These are phyloP conservation scores for Phoenix roebelenii DNA, from an alignment of 176 grass and related monocot genomes.

Conservation along the genomic window DNA sequence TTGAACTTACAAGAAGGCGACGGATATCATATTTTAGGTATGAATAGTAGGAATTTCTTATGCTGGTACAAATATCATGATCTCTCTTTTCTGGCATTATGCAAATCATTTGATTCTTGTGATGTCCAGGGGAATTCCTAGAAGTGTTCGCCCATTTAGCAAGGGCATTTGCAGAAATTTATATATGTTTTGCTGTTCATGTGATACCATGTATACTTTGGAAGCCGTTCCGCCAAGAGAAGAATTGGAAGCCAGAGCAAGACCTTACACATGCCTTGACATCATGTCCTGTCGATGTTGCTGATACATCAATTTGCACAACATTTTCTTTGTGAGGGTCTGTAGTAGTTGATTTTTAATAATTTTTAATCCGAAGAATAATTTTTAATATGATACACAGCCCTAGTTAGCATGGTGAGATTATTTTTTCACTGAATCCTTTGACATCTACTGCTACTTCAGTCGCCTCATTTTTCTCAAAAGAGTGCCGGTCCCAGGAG, in stretches of 20 bases:
- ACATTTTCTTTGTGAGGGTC: neutral
- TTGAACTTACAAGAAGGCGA: conserved; percentile 28
- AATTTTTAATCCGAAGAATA: too few relatives aligned
- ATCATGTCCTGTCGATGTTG: conserved; percentile 35
- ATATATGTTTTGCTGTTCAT: conserved; percentile 19
- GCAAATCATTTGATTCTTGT: conserved; percentile 14
- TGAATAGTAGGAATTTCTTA: neutral
- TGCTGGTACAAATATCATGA: conserved; percentile 6
- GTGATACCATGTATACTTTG: conserved; percentile 14
- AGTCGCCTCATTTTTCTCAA: too few relatives aligned
- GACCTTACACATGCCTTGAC: conserved; percentile 35
- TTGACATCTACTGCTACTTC: too few relatives aligned
- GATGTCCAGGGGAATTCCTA: conserved; percentile 31
- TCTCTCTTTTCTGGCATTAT: neutral
- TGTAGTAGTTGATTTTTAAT: too few relatives aligned
- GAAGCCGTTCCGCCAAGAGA: conserved; percentile 26
- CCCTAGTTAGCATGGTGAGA: too few relatives aligned
- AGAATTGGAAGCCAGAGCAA: conserved; percentile 28
- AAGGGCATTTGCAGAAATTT: conserved; percentile 32
- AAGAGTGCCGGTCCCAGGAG: too few relatives aligned
- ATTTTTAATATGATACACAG: too few relatives aligned
- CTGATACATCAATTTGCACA: neutral
- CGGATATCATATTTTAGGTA: conserved; percentile 39
- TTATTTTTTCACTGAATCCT: too few relatives aligned
- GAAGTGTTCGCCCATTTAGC: conserved; percentile 25